Evolutionary conservation across 768 basidiomycete genomes (phyloP).

Genomic region (Rubroboletus pulcherrimus): DNA sequence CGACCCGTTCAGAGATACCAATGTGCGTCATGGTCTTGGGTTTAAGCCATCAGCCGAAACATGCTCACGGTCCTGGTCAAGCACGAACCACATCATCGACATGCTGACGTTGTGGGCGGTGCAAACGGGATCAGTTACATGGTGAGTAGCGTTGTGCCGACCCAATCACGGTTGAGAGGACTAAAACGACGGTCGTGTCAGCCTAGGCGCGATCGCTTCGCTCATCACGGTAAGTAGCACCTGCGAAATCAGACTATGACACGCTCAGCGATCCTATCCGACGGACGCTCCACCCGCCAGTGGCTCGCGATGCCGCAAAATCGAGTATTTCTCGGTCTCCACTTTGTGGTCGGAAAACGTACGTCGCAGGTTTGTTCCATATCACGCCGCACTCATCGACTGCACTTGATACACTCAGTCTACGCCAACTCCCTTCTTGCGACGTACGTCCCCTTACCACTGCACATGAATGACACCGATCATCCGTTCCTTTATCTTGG

Average conservation of each 20-base stretch:
- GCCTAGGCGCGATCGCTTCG: conserved; percentile 10
- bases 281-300: not conserved
- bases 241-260: not conserved
- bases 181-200: not conserved
- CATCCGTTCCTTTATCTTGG: too few relatives aligned
- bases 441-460: conserved; percentile 13
- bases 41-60: not conserved
- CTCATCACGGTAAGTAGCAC: conserved; percentile 17
- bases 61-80: not conserved
- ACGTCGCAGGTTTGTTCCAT: not conserved
- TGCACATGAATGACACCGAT: not conserved
- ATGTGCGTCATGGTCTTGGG: conserved; percentile 25
- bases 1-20: conserved; percentile 35
- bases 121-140: conserved; percentile 21
- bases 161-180: not conserved
- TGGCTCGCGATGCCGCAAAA: conserved; percentile 21
- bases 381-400: not conserved
- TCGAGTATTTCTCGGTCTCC: conserved; percentile 21
- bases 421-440: conserved; percentile 26
- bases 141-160: conserved; percentile 2
- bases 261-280: not conserved
- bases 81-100: conserved; percentile 23
- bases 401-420: not conserved
- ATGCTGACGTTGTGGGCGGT: conserved; percentile 19
- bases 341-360: conserved; percentile 25